Evolutionary conservation across 805 yeast species (phyloP), one percentile per base, ranked within the genome.

Genomic region (Monosporozyma yasuniensis): DNA sequence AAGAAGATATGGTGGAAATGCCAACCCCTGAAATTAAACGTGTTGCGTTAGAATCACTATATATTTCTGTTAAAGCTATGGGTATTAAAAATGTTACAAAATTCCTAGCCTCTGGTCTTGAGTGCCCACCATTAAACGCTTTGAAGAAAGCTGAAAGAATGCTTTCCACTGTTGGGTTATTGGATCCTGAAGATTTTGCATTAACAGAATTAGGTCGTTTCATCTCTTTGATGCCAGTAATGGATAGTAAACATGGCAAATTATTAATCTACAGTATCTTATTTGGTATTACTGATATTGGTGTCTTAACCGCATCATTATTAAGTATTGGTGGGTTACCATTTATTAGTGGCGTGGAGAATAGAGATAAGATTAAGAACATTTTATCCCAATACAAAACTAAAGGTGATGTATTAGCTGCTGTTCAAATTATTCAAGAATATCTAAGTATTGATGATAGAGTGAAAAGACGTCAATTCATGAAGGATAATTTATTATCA

Each of bases 1-100:
- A 72, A 4, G 64, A 65, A 1, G 63, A 66, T 21, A 84, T 89
- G 91, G 68, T 76, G 14, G 71, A 75, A 1, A 83, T 83, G 56
- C 96, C 96, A 0, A 73, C 84, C 16, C 97, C 99, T 0, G 99
- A 91, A 62, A 91, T 91, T 48, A 80, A 80, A 54, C 73, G 98
- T 52, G 81, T 93, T 0, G 81, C 93, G 30, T 67, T 91, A 32
- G 96, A 90, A 56, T 87, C 87, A 34, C 71, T 91, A 39, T 90
- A 87, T 59, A 70, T 91, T 43, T 80, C 83, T 44, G 95, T 90
- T 14, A 89, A 89, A 64, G 76, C 96, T 0, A 88, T 93, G 93
- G 96, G 95, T 0, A 76, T 91, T 25, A 70, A 72, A 2, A 74
- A 85, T 55, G 96, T 89, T 0, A 74, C 73, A 50, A 74, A 71